Percentiles rank a stretch among this genome's conserved stretches.
Evolutionary conservation across 2,329 filamentous ascomycete species (phyloP).

Genomic region (Sphaerostilbella broomeana): DNA sequence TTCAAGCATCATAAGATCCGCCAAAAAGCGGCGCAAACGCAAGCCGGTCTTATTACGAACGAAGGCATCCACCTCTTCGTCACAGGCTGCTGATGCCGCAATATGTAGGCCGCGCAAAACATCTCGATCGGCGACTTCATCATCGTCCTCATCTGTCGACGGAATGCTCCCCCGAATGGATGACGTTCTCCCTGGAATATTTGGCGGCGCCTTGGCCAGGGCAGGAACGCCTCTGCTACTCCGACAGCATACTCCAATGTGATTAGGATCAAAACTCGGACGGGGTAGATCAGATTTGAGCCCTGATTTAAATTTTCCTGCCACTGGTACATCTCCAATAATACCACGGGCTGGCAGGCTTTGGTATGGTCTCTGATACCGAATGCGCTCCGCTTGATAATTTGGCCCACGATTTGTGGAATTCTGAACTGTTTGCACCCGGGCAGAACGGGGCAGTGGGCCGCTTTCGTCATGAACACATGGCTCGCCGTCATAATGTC

Average conservation of each 20-base stretch:
- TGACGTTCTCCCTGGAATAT: constrained; percentile 30
- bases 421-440: constrained; percentile 3
- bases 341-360: constrained; percentile 1
- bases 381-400: not conserved
- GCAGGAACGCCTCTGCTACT: constrained; percentile 21
- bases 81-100: constrained; percentile 49
- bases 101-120: constrained; percentile 50
- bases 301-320: not conserved
- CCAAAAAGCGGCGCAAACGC: constrained; percentile 47
- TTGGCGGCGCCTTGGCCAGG: constrained; percentile 24
- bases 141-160: constrained; percentile 21
- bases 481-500: constrained; percentile 10
- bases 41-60: constrained; percentile 47
- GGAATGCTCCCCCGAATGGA: constrained; percentile 24
- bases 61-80: constrained; percentile 46
- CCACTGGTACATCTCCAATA: not conserved
- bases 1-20: constrained; percentile 47
- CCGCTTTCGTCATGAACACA: constrained; percentile 5
- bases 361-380: constrained; percentile 1
- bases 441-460: not conserved
- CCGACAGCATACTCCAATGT: constrained; percentile 23
- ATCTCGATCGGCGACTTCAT: constrained; percentile 33
- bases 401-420: not conserved
- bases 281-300: not conserved
- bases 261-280: constrained; percentile 15